Percentiles rank a stretch among this genome's conserved stretches.
Evolutionary conservation across 2,329 filamentous ascomycete species (phyloP).

Genomic region (Domatiomyces catenatus): DNA sequence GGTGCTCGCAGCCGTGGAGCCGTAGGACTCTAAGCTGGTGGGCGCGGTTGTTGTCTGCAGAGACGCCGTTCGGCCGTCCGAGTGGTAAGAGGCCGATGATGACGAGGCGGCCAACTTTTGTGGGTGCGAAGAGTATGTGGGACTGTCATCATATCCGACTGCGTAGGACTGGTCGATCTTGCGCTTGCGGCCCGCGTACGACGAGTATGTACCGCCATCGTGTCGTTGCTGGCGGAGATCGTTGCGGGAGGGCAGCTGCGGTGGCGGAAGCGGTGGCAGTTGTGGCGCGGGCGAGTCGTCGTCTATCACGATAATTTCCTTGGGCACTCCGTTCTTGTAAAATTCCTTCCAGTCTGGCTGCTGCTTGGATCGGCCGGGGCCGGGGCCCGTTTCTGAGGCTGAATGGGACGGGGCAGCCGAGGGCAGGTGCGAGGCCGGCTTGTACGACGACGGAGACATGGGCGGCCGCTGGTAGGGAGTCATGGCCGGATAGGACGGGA

Average conservation of each 20-base stretch:
- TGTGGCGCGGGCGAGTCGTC: constrained; percentile 45
- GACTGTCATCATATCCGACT: constrained; percentile 53
- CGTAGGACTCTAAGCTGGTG: constrained; percentile 63
- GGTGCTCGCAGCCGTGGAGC: constrained; percentile 35
- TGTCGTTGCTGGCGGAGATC: constrained; percentile 6
- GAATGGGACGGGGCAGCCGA: constrained; percentile 24
- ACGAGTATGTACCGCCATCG: constrained; percentile 6
- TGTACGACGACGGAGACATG: constrained; percentile 17
- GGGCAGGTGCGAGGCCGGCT: constrained; percentile 25
- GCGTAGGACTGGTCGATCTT: constrained; percentile 59
- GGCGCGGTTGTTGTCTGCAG: constrained; percentile 67
- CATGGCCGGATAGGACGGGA: constrained; percentile 26
- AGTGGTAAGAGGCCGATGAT: constrained; percentile 52
- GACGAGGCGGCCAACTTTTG: constrained; percentile 52
- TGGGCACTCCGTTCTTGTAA: constrained; percentile 68
- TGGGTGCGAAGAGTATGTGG: constrained; percentile 59
- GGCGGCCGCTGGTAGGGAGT: constrained; percentile 18
- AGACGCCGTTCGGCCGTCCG: constrained; percentile 70
- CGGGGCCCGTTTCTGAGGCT: constrained; percentile 23
- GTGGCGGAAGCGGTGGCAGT: constrained; percentile 11
- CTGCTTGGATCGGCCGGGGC: constrained; percentile 30
- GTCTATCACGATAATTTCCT: constrained; percentile 74
- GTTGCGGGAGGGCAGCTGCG: constrained; percentile 20
- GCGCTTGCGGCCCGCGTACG: constrained; percentile 43
- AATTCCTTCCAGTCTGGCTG: constrained; percentile 65